Base-by-base conservation (phyloP, 495 filamentous ascomycete genomes). In the Collariella sp. region DNA sequence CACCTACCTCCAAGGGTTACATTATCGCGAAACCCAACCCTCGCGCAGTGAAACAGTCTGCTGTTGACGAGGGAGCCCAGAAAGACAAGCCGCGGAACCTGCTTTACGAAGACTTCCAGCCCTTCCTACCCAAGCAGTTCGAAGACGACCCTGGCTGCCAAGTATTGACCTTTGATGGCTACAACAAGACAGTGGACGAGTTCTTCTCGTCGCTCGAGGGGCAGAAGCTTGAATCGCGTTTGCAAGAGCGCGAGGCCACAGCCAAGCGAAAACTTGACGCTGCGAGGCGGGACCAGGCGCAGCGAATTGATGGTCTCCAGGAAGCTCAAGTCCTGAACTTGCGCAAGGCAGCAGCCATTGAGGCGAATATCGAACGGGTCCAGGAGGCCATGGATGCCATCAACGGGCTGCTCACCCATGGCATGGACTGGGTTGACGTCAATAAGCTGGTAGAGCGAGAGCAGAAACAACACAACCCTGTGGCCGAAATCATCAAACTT, bases 181-280 rank as follows among this genome's bases (percentile, higher is more conserved):
- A 89, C 75, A 96, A 96, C 66, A 87, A 85, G 51, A 93, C 90
- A 0, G 89, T 95, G 0, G 93, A 98, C 61, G 87, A 95, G 57
- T 98, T 95, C 67, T 98, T 91, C 67, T 98, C 93, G 1, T 96
- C 91, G 0, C 80, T 97, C 18, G 93, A 98, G 68, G 88, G 89
- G 0, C 93, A 96, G 66, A 95, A 88, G 61, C 78, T 97, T 10
- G 86, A 91, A 67, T 91, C 88, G 0, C 73, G 82, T 13, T 71
- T 98, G 20, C 80, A 79, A 23, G 93, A 96, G 63, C 81, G 83
- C 12, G 89, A 97, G 65, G 79, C 85, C 26, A 76, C 77, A 12
- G 93, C 93, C 4, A 87, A 84, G 69, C 80, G 78, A 56, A 95
- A 91, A 64, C 73, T 98, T 13, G 87, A 94, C 19, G 76, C 83